These are phyloP conservation scores for Sporobolomyces pararoseus DNA, from an alignment of 768 basidiomycete genomes.

Conservation along the genomic window DNA sequence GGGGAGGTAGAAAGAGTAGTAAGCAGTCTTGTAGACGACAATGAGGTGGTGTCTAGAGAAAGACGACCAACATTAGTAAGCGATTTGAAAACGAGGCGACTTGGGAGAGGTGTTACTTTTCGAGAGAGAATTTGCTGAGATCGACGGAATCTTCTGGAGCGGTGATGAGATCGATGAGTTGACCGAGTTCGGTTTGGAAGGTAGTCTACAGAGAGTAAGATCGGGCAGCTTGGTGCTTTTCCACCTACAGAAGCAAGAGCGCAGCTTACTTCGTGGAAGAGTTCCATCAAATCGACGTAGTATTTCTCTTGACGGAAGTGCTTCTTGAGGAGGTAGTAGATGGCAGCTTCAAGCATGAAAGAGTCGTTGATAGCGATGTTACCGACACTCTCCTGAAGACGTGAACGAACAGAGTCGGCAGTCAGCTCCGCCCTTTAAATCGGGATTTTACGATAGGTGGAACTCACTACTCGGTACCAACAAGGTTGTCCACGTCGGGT, in stretches of 20 bases:
- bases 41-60: slow-evolving; percentile 72
- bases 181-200: slow-evolving; percentile 92
- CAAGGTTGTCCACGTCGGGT: slow-evolving; percentile 92
- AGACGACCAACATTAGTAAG: background rate
- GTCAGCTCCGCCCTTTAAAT: background rate
- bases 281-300: slow-evolving; percentile 83
- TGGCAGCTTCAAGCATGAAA: slow-evolving; percentile 91
- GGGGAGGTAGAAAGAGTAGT: slow-evolving; percentile 97
- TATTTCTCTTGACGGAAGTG: slow-evolving; percentile 75
- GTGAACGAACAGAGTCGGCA: background rate
- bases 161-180: slow-evolving; percentile 91
- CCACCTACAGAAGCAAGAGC: too few species aligned
- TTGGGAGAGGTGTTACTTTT: slow-evolving; percentile 57
- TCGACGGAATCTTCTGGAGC: slow-evolving; percentile 88
- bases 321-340: slow-evolving; percentile 81
- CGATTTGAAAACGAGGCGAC: background rate
- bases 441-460: background rate
- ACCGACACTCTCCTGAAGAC: slow-evolving; percentile 56
- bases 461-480: slow-evolving; percentile 68
- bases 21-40: slow-evolving; percentile 95
- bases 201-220: slow-evolving; percentile 54
- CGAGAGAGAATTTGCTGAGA: slow-evolving; percentile 76
- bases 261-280: slow-evolving; percentile 71
- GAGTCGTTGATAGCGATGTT: slow-evolving; percentile 92
- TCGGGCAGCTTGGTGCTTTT: too few species aligned